These are phyloP conservation scores for Hylodesmum podocarpum DNA, from an alignment of 306 rosid species.

Conservation along the genomic window DNA sequence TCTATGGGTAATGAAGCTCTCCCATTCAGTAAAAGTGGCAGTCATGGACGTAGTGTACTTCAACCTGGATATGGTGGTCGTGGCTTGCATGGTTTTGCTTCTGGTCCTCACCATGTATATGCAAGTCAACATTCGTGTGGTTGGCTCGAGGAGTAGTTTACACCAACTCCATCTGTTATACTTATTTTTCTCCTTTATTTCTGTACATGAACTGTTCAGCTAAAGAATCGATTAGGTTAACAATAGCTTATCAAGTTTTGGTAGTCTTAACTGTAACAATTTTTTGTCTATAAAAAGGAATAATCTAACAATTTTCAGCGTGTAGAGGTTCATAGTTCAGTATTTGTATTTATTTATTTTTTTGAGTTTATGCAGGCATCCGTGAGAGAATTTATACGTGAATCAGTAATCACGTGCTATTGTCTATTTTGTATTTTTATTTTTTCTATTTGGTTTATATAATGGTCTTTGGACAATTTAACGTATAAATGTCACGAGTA, in stretches of 20 bases:
- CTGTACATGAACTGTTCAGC: background rate
- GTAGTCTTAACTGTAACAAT: too few species aligned
- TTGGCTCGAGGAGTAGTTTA: slow-evolving; percentile 67
- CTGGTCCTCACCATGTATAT: slow-evolving; percentile 40
- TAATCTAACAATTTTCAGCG: background rate
- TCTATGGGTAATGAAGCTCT: slow-evolving; percentile 27
- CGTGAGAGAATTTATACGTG: too few species aligned
- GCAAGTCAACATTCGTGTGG: slow-evolving; percentile 55
- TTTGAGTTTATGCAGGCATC: too few species aligned
- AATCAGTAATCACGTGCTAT: too few species aligned
- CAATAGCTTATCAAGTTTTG: background rate
- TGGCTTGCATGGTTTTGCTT: slow-evolving; percentile 43
- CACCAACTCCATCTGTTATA: background rate
- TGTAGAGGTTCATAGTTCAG: background rate
- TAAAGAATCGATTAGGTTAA: background rate
- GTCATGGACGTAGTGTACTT: slow-evolving; percentile 25
- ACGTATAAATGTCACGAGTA: too few species aligned
- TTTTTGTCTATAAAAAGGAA: too few species aligned
- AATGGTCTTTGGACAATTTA: too few species aligned
- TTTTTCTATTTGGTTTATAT: too few species aligned
- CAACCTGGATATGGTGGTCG: slow-evolving; percentile 26
- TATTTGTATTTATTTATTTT: too few species aligned
- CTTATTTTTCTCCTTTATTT: background rate
- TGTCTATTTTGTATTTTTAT: too few species aligned
- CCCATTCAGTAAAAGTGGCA: background rate